A percentile compares a stretch with the other conserved stretches of the same genome.
Conservation (phyloP, 2,329 filamentous ascomycete genomes). For the Epichloe amarillans region DNA sequence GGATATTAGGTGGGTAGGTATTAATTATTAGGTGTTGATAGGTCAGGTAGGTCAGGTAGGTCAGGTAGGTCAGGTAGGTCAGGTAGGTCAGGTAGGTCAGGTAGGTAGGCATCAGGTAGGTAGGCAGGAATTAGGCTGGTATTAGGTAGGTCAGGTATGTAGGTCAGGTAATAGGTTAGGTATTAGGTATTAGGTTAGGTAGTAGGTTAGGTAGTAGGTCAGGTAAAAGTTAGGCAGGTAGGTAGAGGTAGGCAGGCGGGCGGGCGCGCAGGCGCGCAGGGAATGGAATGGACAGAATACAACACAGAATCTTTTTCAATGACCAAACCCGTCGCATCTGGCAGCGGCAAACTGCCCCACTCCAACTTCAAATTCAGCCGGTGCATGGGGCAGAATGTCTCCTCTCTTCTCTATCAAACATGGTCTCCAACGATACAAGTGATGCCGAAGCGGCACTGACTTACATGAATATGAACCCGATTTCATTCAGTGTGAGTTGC, state of each 20-base stretch:
- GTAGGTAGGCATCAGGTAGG: too few species aligned
- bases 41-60: too few species aligned
- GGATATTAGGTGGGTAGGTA: too few species aligned
- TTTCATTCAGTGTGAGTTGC: not conserved
- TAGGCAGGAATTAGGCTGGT: too few species aligned
- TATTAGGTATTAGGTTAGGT: too few species aligned
- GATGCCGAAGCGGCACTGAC: not conserved
- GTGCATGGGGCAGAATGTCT: not conserved
- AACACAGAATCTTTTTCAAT: not conserved
- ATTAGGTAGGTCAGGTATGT: too few species aligned
- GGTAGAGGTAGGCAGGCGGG: not conserved
- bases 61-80: too few species aligned
- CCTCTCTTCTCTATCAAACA: not conserved
- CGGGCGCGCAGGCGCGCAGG: not conserved
- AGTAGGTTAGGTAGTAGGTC: too few species aligned
- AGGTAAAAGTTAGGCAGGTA: too few species aligned
- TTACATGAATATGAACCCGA: not conserved
- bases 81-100: too few species aligned
- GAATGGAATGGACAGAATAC: not conserved
- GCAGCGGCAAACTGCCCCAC: not conserved
- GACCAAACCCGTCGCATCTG: slow-evolving; percentile 5
- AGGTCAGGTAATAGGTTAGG: too few species aligned
- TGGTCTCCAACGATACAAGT: not conserved
- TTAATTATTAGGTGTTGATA: too few species aligned
- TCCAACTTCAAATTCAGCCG: not conserved